A percentile compares a stretch with the other conserved stretches of the same genome.
phyloP scores from a whole-genome alignment of 306 rosid species.

The Quercus dentata region DNA sequence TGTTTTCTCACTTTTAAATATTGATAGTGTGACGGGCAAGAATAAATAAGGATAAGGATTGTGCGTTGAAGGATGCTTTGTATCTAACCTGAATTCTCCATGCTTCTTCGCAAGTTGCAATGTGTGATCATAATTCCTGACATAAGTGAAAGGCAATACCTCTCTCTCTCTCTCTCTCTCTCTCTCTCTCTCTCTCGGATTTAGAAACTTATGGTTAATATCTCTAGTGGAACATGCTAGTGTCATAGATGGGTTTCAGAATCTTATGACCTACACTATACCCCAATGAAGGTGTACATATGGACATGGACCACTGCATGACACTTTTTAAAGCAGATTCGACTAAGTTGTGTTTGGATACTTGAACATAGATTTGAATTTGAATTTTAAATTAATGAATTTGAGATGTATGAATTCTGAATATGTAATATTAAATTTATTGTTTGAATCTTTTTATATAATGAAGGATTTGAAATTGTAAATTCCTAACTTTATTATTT shows the following conservation, averaged over 20 bases:
- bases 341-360: no score
- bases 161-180: not conserved
- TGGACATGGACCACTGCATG: not conserved
- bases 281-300: not conserved
- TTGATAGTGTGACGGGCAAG: not conserved
- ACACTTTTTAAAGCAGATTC: not conserved
- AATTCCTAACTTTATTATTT: no score
- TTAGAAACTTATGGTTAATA: not conserved
- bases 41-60: conserved; percentile 28
- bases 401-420: no score
- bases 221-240: not conserved
- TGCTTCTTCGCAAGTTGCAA: conserved; percentile 37
- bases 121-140: conserved; percentile 18
- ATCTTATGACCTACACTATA: not conserved
- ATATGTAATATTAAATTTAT: no score
- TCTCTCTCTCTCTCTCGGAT: not conserved
- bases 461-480: no score
- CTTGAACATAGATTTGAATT: no score
- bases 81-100: conserved; percentile 17
- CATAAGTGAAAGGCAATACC: conserved; percentile 3
- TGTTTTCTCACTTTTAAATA: not conserved
- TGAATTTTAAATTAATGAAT: no score
- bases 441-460: no score
- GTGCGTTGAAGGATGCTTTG: conserved; percentile 33
- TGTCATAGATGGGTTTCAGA: not conserved